Base-by-base conservation (phyloP, 176 grass and related monocot species). In the Aegilops speltoides region DNA sequence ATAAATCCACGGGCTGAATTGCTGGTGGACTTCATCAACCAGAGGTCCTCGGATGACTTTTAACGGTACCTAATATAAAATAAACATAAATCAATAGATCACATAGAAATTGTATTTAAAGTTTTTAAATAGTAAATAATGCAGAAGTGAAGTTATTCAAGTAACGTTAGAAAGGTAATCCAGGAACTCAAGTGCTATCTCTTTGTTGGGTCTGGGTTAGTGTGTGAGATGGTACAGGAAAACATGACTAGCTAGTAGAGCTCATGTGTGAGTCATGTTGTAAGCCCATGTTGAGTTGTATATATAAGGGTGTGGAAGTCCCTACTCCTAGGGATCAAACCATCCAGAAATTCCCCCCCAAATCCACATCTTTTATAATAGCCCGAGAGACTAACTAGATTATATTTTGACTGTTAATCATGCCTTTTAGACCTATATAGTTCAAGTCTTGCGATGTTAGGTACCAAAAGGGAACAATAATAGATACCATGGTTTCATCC, bases 1-100 rank as follows among this genome's bases (percentile, higher is more conserved):
- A 85, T 89, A 95, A 86, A 97, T 88, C 95, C 95, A 97, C 22
- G 95, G 84, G 76, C 87, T 97, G 84, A 97, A 97, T 57, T 93
- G 90, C 68, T 97, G 93, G 61, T 93, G 71, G n/a, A 97, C 89
- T 94, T 97, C 95, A 85, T 93, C 89, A 79, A 97, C 85, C 26
- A 97, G 80, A 66, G 90, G 89, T 57, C 95, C 95, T 61, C 62
- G 87, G 72, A 84, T 88, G 88, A 95, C 71, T 86, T 93, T 97
- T 54, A 95, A 62, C 5, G 77, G 64, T 46, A 91, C 89, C 95
- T 97, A 70, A 84, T 63, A 59, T 25, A 61, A 70, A 82, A 34
- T 4, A 60, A 41, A 66, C 3, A 68, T 11, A 26, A 68, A 76
- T 85, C 43, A 45, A 67, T 43, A 64, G 33, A 54, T 75, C 5